Conservation (phyloP, 495 filamentous ascomycete species). For the Thermochaetoides thermophila region DNA sequence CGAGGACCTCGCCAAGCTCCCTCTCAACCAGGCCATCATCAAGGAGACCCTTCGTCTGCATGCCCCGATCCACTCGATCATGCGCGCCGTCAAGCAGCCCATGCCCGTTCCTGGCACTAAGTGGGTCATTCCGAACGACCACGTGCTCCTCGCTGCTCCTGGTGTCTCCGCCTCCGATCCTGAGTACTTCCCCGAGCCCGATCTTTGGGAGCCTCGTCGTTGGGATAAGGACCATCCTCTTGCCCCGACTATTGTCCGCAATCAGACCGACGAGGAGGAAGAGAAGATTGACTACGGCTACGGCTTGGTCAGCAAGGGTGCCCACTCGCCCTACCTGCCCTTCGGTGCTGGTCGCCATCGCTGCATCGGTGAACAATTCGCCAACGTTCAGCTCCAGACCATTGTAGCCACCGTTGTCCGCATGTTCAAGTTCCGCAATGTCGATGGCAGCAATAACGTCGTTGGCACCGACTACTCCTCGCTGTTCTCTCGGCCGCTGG, state of each 20-base stretch:
- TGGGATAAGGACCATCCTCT: constrained; percentile 48
- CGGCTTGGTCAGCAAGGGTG: constrained; percentile 80
- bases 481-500: constrained; percentile 45
- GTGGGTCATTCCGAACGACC: constrained; percentile 59
- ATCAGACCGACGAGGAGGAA: constrained; percentile 44
- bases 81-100: constrained; percentile 70
- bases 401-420: constrained; percentile 72
- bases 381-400: constrained; percentile 77
- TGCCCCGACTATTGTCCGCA: constrained; percentile 31
- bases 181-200: constrained; percentile 67
- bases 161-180: constrained; percentile 56
- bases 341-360: constrained; percentile 89
- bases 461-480: constrained; percentile 78
- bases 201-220: constrained; percentile 72
- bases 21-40: constrained; percentile 54
- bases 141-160: constrained; percentile 68
- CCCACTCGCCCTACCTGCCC: constrained; percentile 74
- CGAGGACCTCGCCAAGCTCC: constrained; percentile 51
- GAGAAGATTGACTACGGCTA: constrained; percentile 87
- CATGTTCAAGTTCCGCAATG: constrained; percentile 56
- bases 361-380: constrained; percentile 96
- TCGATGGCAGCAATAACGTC: constrained; percentile 50
- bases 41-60: constrained; percentile 73
- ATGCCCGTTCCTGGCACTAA: constrained; percentile 65
- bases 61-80: constrained; percentile 70